phyloP scores from a whole-genome alignment of 768 basidiomycete genomes.

The Boletus bicolor region DNA sequence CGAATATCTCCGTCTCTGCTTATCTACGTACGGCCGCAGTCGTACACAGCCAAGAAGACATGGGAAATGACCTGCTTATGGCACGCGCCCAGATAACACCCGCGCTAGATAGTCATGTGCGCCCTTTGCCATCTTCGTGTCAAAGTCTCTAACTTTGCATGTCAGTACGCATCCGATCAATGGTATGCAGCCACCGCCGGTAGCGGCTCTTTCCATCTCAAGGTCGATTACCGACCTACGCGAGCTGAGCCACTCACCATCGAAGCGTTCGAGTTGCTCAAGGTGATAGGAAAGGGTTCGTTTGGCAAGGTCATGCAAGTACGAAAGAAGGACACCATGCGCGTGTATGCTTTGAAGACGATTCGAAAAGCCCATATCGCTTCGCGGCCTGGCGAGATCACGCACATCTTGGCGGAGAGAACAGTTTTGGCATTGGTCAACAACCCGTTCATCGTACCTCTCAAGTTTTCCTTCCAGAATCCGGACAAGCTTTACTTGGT shows the following conservation, averaged over 20 bases:
- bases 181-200: slow-evolving; percentile 86
- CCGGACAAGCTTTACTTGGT: slow-evolving; percentile 97
- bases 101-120: slow-evolving; percentile 71
- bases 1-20: slow-evolving; percentile 86
- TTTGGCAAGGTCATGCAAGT: slow-evolving; percentile 99
- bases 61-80: slow-evolving; percentile 96
- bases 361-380: slow-evolving; percentile 98
- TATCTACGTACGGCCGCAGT: slow-evolving; percentile 83
- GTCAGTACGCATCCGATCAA: slow-evolving; percentile 80
- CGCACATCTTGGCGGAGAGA: slow-evolving; percentile 94
- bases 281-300: slow-evolving; percentile 96
- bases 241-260: slow-evolving; percentile 87
- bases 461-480: slow-evolving; percentile 99
- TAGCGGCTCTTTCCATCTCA: slow-evolving; percentile 90
- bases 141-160: slow-evolving; percentile 4
- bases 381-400: slow-evolving; percentile 93
- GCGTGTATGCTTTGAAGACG: slow-evolving; percentile 97
- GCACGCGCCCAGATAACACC: slow-evolving; percentile 90
- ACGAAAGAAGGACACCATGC: slow-evolving; percentile 95
- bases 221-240: slow-evolving; percentile 89
- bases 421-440: slow-evolving; percentile 97
- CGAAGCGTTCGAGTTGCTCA: slow-evolving; percentile 93
- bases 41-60: slow-evolving; percentile 77
- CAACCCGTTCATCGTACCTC: slow-evolving; percentile 97
- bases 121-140: slow-evolving; percentile 19